Percentiles rank a stretch among this genome's conserved stretches.
Evolutionary conservation across 305 asterid species (phyloP).

Genomic region (Fraxinus greggii): DNA sequence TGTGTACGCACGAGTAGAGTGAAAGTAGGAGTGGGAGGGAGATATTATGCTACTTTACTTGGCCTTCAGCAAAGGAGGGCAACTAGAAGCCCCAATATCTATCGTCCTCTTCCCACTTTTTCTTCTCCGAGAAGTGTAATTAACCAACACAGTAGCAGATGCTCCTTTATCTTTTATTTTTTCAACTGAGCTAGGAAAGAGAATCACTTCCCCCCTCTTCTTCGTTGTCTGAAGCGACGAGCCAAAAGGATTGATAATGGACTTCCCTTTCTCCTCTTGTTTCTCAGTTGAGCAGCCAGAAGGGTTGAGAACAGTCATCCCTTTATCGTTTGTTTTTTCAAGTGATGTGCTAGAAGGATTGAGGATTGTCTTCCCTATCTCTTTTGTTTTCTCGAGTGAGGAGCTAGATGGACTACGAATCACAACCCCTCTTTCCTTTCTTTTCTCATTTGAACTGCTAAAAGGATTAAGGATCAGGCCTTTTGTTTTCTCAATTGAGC

Average conservation of each 20-base stretch:
- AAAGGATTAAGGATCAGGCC: constrained; percentile 20
- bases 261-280: background rate
- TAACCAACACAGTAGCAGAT: constrained; percentile 31
- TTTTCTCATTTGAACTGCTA: constrained; percentile 24
- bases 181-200: constrained; percentile 22
- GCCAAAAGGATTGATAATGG: constrained; percentile 21
- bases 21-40: constrained; percentile 15
- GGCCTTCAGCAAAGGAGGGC: constrained; percentile 53
- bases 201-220: constrained; percentile 31
- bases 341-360: constrained; percentile 24
- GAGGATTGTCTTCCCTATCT: constrained; percentile 23
- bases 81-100: constrained; percentile 48
- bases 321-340: constrained; percentile 15
- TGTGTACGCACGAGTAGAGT: background rate
- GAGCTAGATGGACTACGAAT: constrained; percentile 24
- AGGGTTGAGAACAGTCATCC: constrained; percentile 16
- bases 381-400: constrained; percentile 30
- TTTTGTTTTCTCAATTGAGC: constrained; percentile 24
- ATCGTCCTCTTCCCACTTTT: constrained; percentile 34
- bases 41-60: constrained; percentile 38
- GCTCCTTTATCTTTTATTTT: constrained; percentile 22
- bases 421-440: constrained; percentile 31
- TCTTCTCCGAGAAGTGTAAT: constrained; percentile 29
- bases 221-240: constrained; percentile 29
- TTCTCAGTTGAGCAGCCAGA: constrained; percentile 15